These are phyloP conservation scores for Dalechampia spathulata DNA, from an alignment of 441 rosid genomes.

Conservation along the genomic window DNA sequence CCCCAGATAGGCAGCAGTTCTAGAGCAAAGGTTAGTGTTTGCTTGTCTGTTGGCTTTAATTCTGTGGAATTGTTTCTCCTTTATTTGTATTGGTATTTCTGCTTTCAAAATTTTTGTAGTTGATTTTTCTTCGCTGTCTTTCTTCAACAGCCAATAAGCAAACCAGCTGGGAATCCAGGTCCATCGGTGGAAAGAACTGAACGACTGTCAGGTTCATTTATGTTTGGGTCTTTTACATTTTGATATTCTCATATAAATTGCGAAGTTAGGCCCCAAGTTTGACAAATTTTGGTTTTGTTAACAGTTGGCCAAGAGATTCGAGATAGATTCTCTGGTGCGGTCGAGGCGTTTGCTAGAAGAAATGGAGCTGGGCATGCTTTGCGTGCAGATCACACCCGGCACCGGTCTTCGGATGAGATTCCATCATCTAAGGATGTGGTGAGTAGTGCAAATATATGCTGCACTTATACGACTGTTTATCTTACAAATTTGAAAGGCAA, in stretches of 20 bases:
- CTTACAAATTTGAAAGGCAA: no score
- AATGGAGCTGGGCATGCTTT: slow-evolving; percentile 44
- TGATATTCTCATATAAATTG: background rate
- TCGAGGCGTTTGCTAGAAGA: slow-evolving; percentile 72
- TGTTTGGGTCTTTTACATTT: background rate
- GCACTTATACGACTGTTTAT: background rate
- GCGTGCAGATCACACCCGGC: slow-evolving; percentile 37
- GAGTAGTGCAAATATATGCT: slow-evolving; percentile 27
- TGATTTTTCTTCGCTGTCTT: background rate
- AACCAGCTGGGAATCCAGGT: slow-evolving; percentile 49
- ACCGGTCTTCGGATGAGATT: slow-evolving; percentile 50
- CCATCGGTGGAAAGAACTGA: slow-evolving; percentile 65
- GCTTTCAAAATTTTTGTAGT: background rate
- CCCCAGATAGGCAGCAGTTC: slow-evolving; percentile 81
- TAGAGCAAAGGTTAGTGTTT: slow-evolving; percentile 54
- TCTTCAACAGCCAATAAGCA: slow-evolving; percentile 44
- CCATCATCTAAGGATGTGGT: slow-evolving; percentile 46
- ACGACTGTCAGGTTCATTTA: slow-evolving; percentile 59
- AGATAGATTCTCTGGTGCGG: slow-evolving; percentile 80
- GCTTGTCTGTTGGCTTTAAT: slow-evolving; percentile 27
- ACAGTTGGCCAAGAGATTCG: slow-evolving; percentile 67
- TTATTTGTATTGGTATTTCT: background rate
- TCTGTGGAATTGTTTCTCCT: slow-evolving; percentile 39
- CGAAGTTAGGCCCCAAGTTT: background rate
- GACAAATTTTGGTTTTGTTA: slow-evolving; percentile 1